phyloP scores from a whole-genome alignment of 352 stramenopile genomes.

The Phytopythium cucurbitacearum region DNA sequence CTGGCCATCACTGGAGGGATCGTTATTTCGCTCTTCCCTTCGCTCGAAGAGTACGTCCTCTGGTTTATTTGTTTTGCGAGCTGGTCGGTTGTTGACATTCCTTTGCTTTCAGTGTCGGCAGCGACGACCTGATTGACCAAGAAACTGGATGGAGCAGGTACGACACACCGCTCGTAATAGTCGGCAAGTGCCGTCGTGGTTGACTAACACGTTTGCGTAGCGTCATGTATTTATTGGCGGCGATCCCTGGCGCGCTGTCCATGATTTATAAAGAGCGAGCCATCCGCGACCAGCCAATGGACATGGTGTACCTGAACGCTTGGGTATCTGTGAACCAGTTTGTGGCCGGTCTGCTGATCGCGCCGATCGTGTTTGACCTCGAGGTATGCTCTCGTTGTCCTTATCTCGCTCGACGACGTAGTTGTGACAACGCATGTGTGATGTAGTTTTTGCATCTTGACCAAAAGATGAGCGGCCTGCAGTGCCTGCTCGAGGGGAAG shows the following conservation, averaged over 20 bases:
- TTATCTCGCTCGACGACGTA: too few species aligned
- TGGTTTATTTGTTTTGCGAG: not conserved
- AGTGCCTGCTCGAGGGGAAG: slow-evolving; percentile 76
- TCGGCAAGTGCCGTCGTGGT: not conserved
- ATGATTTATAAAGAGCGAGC: slow-evolving; percentile 86
- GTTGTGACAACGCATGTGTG: not conserved
- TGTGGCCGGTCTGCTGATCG: slow-evolving; percentile 71
- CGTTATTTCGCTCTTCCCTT: slow-evolving; percentile 70
- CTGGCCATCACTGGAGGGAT: slow-evolving; percentile 60
- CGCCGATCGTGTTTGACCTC: slow-evolving; percentile 78
- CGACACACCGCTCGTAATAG: not conserved
- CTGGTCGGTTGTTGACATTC: not conserved
- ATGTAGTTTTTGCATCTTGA: slow-evolving; percentile 54
- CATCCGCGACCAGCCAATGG: slow-evolving; percentile 80
- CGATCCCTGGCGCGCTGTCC: slow-evolving; percentile 70
- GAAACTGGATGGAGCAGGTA: slow-evolving; percentile 83
- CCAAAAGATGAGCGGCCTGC: slow-evolving; percentile 74
- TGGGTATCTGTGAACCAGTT: slow-evolving; percentile 88
- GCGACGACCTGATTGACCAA: slow-evolving; percentile 55
- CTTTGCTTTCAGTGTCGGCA: slow-evolving; percentile 36
- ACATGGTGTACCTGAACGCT: slow-evolving; percentile 85
- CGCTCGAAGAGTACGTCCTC: slow-evolving; percentile 63
- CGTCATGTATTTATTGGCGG: slow-evolving; percentile 75
- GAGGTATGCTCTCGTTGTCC: slow-evolving; percentile 21
- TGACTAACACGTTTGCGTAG: slow-evolving; percentile 11